Evolutionary conservation across 768 basidiomycete genomes (phyloP).

Genomic region (Xerocomellus intermedius): DNA sequence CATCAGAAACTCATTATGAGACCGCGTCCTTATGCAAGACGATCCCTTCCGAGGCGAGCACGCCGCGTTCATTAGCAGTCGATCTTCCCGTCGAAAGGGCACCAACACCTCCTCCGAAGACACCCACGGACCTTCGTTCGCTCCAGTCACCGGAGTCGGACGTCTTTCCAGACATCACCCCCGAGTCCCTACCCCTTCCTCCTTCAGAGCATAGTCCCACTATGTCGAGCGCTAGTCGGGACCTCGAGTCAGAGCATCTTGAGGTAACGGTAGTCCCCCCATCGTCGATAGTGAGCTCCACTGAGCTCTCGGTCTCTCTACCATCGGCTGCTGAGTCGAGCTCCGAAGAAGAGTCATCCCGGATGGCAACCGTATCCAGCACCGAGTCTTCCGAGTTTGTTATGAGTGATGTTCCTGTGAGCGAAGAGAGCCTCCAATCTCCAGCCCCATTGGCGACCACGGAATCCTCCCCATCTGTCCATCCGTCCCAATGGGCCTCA

Average conservation of each 20-base stretch:
- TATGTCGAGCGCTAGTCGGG: conserved; percentile 18
- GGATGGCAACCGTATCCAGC: conserved; percentile 40
- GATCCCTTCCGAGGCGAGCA: conserved; percentile 36
- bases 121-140: conserved; percentile 28
- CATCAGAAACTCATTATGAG: conserved; percentile 49
- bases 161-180: conserved; percentile 15
- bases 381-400: conserved; percentile 40
- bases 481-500: conserved; percentile 53
- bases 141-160: conserved; percentile 28
- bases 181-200: conserved; percentile 40
- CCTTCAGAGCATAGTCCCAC: conserved; percentile 33
- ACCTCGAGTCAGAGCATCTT: conserved; percentile 20
- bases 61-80: conserved; percentile 36
- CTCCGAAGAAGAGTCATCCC: conserved; percentile 30
- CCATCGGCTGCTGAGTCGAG: conserved; percentile 34
- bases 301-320: conserved; percentile 24
- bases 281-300: conserved; percentile 20
- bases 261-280: conserved; percentile 10
- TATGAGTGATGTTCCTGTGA: conserved; percentile 26
- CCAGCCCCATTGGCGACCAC: conserved; percentile 34
- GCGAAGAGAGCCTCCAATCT: conserved; percentile 32
- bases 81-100: conserved; percentile 27
- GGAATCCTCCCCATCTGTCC: conserved; percentile 40
- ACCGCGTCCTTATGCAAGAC: conserved; percentile 45
- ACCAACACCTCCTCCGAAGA: conserved; percentile 28